Conservation (phyloP, 1,139 yeast species). For the Sugiyamaella neomexicana region DNA sequence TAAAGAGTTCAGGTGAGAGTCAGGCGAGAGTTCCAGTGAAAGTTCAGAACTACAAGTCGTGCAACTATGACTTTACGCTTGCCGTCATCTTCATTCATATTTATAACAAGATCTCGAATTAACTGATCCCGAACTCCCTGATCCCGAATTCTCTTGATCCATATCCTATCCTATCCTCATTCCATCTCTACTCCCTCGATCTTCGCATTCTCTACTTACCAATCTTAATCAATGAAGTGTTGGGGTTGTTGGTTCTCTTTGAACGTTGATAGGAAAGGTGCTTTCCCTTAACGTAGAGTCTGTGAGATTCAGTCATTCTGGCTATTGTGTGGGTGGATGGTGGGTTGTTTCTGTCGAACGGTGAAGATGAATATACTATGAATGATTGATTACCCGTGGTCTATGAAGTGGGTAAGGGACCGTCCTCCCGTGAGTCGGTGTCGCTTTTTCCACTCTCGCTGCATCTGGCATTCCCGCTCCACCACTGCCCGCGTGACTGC, state of each 20-base stretch:
- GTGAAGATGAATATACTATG: slow-evolving; percentile 11
- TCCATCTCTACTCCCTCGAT: too few relatives aligned
- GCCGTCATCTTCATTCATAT: too few relatives aligned
- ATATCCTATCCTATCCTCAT: too few relatives aligned
- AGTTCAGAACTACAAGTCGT: too few relatives aligned
- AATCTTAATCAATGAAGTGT: slow-evolving; percentile 92
- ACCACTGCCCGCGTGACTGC: not conserved
- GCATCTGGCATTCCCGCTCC: not conserved
- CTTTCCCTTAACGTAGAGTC: slow-evolving; percentile 99
- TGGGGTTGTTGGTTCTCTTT: slow-evolving; percentile 97
- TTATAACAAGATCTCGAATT: too few relatives aligned
- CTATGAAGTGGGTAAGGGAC: slow-evolving; percentile 13
- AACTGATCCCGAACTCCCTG: too few relatives aligned
- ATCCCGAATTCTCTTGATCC: too few relatives aligned
- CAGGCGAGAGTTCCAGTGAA: too few relatives aligned
- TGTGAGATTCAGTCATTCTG: slow-evolving; percentile 94
- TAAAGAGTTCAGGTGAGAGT: too few relatives aligned
- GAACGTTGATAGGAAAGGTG: slow-evolving; percentile 99
- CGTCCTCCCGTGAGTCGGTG: slow-evolving; percentile 2
- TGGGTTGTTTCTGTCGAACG: slow-evolving; percentile 14
- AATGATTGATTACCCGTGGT: not conserved
- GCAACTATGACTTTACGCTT: too few relatives aligned
- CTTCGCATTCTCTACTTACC: slow-evolving; percentile 38
- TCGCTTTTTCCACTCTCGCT: slow-evolving; percentile 1
- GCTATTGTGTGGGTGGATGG: slow-evolving; percentile 25